Base-by-base conservation (phyloP, 805 yeast species). In the Isabelozyma rhagii region DNA sequence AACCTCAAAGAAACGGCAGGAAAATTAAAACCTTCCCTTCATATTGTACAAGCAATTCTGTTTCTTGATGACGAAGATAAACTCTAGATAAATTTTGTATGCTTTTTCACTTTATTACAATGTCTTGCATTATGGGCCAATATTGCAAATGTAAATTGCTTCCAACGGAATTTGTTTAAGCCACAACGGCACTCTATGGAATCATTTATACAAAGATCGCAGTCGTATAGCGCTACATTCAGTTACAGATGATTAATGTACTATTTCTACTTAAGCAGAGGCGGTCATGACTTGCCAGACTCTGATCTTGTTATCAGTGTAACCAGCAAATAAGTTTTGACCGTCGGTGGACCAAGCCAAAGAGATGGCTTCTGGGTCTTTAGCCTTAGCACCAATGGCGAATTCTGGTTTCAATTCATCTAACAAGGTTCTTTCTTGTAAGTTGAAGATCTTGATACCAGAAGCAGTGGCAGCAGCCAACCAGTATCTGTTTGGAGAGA, bases 401-500 rank as follows among this genome's bases (percentile, higher is more conserved):
- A 90, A 89, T 82, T 94, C 98, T 75, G 98, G 97, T 81, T 89
- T 92, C 80, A 94, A 88, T 83, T 92, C 97, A 72, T 92, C 98
- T 79, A 91, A 88, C 75, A 92, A 82, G 67, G 80, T 80, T 81
- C 96, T 87, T 80, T 88, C 92, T 82, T 91, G 94, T 77, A 94
- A 86, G 87, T 92, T 89, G 89, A 85, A 94, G 84, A 94, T 86
- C 89, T 92, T 93, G 84, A 94, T 90, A 72, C 97, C 94, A 63
- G 97, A 80, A 62, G 97, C 81, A 68, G 99, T 94, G 72, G 99
- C 98, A 80, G 98, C 99, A 75, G 96, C 93, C 78, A 94, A 88
- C 99, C 99, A 94, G 96, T 89, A 94, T 87, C 99, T 92, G 96
- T 89, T 89, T 81, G 99, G 99, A 77, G 98, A 93, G 96, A 94